A percentile compares a stretch with the other conserved stretches of the same genome.
phyloP scores from a whole-genome alignment of 805 yeast species.

The Peterozyma toletana region DNA sequence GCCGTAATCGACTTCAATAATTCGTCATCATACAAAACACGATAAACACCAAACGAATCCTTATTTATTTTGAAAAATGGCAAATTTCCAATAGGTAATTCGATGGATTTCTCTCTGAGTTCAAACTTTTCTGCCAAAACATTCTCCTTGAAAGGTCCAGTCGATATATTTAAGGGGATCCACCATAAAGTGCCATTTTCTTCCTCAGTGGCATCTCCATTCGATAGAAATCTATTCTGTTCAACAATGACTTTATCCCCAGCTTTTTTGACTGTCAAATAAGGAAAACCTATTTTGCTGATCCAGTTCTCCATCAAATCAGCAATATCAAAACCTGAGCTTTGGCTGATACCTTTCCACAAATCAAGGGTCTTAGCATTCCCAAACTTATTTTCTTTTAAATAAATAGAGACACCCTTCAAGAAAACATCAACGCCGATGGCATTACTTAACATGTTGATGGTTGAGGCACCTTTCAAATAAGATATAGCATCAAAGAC shows the following conservation, averaged over 20 bases:
- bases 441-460: slow-evolving; percentile 68
- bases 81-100: slow-evolving; percentile 5
- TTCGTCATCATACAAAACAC: slow-evolving; percentile 42
- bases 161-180: slow-evolving; percentile 40
- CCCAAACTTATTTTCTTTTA: slow-evolving; percentile 53
- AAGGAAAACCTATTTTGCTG: slow-evolving; percentile 66
- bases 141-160: slow-evolving; percentile 12
- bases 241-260: slow-evolving; percentile 30
- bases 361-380: slow-evolving; percentile 72
- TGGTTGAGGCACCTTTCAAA: slow-evolving; percentile 72
- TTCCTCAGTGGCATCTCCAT: slow-evolving; percentile 52
- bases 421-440: slow-evolving; percentile 65
- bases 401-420: slow-evolving; percentile 65
- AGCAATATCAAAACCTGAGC: slow-evolving; percentile 53
- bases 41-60: slow-evolving; percentile 43
- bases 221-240: slow-evolving; percentile 56
- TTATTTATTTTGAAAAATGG: slow-evolving; percentile 39
- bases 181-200: slow-evolving; percentile 57
- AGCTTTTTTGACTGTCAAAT: slow-evolving; percentile 38
- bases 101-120: not conserved
- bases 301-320: slow-evolving; percentile 63
- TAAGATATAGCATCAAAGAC: slow-evolving; percentile 79
- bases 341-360: slow-evolving; percentile 61
- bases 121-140: not conserved
- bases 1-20: slow-evolving; percentile 33